Evolutionary conservation across 148 eudicot genomes (phyloP).

Genomic region (Vaccinium vitisidaea): DNA sequence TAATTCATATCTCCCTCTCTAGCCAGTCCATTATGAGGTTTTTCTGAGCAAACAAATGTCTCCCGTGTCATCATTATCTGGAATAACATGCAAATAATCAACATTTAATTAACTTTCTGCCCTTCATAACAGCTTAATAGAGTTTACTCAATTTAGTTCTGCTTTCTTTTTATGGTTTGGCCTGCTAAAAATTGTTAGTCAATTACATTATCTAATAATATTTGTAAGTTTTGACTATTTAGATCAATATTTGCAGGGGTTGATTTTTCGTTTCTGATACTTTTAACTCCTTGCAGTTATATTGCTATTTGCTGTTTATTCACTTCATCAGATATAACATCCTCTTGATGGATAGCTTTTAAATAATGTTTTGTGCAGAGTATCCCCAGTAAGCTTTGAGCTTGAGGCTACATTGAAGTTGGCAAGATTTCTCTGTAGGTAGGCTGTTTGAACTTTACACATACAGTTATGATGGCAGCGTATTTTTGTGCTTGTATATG

Average conservation of each 20-base stretch:
- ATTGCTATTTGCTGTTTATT: slow-evolving; percentile 3
- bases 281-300: neutral
- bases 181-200: neutral
- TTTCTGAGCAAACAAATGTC: neutral
- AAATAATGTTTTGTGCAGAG: slow-evolving; percentile 49
- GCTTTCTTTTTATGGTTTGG: neutral
- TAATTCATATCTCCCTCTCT: neutral
- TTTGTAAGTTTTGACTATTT: neutral
- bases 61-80: neutral
- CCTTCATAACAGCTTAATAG: neutral
- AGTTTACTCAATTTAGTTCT: neutral
- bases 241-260: neutral
- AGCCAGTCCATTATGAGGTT: neutral
- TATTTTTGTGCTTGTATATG: neutral
- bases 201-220: neutral
- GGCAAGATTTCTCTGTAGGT: slow-evolving; percentile 99
- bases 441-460: slow-evolving; percentile 13
- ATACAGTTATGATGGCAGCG: neutral
- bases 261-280: neutral
- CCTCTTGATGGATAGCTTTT: slow-evolving; percentile 1
- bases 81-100: neutral
- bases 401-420: slow-evolving; percentile 94
- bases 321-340: slow-evolving; percentile 7
- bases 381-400: slow-evolving; percentile 96
- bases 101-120: neutral